Evolutionary conservation across 352 stramenopile species (phyloP), one percentile per base, ranked within the genome.

Genomic region (Globisporangium apiculatum): DNA sequence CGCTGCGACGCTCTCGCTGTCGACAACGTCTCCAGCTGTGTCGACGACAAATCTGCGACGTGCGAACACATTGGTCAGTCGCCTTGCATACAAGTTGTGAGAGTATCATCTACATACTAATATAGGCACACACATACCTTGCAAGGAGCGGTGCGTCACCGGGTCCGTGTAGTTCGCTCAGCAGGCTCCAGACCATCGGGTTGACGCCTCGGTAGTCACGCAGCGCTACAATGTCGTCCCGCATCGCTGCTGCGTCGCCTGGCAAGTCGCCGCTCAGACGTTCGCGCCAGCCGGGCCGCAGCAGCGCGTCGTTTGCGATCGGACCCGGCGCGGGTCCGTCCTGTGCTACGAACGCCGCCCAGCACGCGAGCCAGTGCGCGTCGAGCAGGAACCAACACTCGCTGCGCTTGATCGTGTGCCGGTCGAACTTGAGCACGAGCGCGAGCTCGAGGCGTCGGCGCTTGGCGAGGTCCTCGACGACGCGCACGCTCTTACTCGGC

Each of bases 341-440:
- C 38, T 72, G 70, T 38, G 68, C 68, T 40, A 76, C 81, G 45
- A 87, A 91, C 53, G 65, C 61, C 35, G 80, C 59, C 83, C 80
- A 93, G 24, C 60, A 64, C 46, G 53, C 57, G 69, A 93, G 87
- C 83, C 83, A 91, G 18, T 75, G 60, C 2, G 73, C 61, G 56
- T 90, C 72, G 35, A 93, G 60, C 7, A 86, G 61, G 60, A 89
- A 84, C 80, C 80, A 93, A 69, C 77, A 90, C 64, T 93, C 83
- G 3, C 73, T 67, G 49, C 79, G 75, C 50, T 71, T 71, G 55
- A 91, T 64, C 49, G 65, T 65, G 5, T 61, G 62, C 59, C 66
- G 74, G 60, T 93, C 83, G 36, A 87, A 65, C 62, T 79, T 75
- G 58, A 91, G 73, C 15, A 90, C 63, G 35, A 91, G 62, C 4